Conservation (phyloP, 257 asterid genomes). For the Solanum clarkiae region DNA sequence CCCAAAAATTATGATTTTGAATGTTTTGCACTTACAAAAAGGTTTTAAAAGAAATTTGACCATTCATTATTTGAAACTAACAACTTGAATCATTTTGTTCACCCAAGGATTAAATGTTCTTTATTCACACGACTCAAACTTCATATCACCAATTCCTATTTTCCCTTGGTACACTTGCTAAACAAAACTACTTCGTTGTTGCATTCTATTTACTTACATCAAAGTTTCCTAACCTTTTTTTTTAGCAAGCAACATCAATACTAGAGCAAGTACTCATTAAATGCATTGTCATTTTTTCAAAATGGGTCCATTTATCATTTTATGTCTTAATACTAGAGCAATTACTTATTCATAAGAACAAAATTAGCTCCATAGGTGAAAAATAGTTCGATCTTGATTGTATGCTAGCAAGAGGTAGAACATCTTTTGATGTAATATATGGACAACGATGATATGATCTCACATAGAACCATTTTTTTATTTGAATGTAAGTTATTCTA, state of each 20-base stretch:
- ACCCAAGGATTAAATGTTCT: background rate
- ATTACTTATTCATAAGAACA: too few species aligned
- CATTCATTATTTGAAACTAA: background rate
- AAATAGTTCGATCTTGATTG: background rate
- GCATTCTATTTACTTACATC: background rate
- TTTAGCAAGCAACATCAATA: background rate
- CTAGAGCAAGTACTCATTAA: background rate
- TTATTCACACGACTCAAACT: background rate
- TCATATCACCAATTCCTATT: background rate
- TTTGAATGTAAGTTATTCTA: background rate
- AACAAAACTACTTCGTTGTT: background rate
- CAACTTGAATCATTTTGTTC: background rate
- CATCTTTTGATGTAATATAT: background rate
- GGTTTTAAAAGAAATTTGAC: background rate
- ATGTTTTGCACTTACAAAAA: too few species aligned
- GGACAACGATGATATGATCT: background rate
- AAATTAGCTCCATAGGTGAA: background rate
- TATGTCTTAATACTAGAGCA: background rate
- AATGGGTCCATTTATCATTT: background rate
- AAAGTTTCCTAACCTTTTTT: background rate
- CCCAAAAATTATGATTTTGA: too few species aligned
- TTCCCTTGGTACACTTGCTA: background rate
- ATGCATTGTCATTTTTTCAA: background rate
- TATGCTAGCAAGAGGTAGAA: background rate
- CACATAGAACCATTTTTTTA: background rate